Conservation (phyloP, 192 early-diverging fungal genomes). For the Coemansia biformis region DNA sequence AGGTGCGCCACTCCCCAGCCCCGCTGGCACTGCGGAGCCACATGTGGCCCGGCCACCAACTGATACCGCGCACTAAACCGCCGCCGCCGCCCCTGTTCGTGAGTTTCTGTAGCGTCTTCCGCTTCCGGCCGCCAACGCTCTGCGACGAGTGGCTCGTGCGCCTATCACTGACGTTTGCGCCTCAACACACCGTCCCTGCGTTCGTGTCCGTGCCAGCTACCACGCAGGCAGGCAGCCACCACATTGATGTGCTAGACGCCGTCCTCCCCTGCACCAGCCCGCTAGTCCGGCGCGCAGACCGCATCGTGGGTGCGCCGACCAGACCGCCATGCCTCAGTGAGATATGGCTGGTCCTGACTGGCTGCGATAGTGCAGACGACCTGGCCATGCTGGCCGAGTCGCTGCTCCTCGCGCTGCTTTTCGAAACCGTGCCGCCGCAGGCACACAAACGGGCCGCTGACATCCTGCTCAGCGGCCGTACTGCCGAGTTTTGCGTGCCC, state of each 20-base stretch:
- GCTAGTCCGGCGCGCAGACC: no score
- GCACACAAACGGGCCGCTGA: slow-evolving; percentile 1
- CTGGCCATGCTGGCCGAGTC: slow-evolving; percentile 3
- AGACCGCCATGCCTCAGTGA: slow-evolving; percentile 27
- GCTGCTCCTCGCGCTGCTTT: slow-evolving; percentile 19
- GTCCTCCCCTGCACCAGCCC: slow-evolving; percentile 5
- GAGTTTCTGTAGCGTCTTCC: slow-evolving; percentile 28
- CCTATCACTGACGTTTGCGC: slow-evolving; percentile 22
- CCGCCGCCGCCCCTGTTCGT: no score
- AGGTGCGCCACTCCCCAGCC: no score
- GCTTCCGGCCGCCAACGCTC: slow-evolving; percentile 14
- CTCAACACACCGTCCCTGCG: slow-evolving; percentile 12
- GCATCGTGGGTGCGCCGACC: no score
- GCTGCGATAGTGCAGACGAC: not conserved
- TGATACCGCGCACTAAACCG: no score
- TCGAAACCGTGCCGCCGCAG: slow-evolving; percentile 18
- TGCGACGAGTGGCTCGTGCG: slow-evolving; percentile 24
- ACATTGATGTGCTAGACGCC: slow-evolving; percentile 30
- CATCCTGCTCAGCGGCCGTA: slow-evolving; percentile 21
- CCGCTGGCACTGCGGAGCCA: no score
- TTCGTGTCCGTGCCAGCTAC: slow-evolving; percentile 7
- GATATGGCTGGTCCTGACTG: slow-evolving; percentile 18
- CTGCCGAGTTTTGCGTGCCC: slow-evolving; percentile 20
- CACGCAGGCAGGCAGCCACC: slow-evolving; percentile 1
- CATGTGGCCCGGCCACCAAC: no score